Conservation (phyloP, 2,329 filamentous ascomycete genomes). For the Thermoascus crustaceus region DNA sequence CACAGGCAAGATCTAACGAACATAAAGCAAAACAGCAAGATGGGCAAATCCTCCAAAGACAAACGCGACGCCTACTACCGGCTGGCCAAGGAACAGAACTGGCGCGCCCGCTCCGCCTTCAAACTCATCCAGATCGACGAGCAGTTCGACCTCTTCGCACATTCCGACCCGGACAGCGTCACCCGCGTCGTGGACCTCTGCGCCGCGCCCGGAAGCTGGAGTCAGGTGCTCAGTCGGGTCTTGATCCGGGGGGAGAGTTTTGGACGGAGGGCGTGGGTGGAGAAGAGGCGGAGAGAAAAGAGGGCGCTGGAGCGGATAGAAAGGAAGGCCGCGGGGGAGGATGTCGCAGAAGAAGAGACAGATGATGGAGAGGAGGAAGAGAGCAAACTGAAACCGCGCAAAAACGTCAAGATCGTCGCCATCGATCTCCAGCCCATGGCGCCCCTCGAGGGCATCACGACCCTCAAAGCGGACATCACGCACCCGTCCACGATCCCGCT, state of each 20-base stretch:
- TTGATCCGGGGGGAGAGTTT: conserved; percentile 91
- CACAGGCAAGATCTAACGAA: not conserved
- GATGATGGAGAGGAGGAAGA: conserved; percentile 18
- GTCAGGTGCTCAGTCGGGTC: conserved; percentile 86
- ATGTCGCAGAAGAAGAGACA: conserved; percentile 22
- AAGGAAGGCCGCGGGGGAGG: conserved; percentile 6
- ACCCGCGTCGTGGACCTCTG: conserved; percentile 92
- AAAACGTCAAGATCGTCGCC: conserved; percentile 85
- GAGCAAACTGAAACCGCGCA: conserved; percentile 41
- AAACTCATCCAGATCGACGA: conserved; percentile 93
- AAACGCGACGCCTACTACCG: conserved; percentile 98
- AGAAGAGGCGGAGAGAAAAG: conserved; percentile 60
- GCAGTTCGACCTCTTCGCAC: conserved; percentile 89
- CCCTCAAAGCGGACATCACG: conserved; percentile 89
- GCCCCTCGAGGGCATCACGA: conserved; percentile 84
- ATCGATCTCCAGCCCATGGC: conserved; percentile 96
- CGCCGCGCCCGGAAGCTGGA: conserved; percentile 94
- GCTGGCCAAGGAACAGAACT: conserved; percentile 96
- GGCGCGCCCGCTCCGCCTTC: conserved; percentile 92
- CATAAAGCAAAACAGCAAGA: conserved; percentile 32
- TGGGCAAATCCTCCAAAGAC: conserved; percentile 98
- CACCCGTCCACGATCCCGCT: conserved; percentile 91
- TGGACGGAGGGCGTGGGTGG: conserved; percentile 76
- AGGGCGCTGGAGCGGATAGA: conserved; percentile 17
- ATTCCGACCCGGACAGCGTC: conserved; percentile 55